These are phyloP conservation scores for Rhexocercosporidium sp. DNA, from an alignment of 2,329 filamentous ascomycete species.

Conservation along the genomic window DNA sequence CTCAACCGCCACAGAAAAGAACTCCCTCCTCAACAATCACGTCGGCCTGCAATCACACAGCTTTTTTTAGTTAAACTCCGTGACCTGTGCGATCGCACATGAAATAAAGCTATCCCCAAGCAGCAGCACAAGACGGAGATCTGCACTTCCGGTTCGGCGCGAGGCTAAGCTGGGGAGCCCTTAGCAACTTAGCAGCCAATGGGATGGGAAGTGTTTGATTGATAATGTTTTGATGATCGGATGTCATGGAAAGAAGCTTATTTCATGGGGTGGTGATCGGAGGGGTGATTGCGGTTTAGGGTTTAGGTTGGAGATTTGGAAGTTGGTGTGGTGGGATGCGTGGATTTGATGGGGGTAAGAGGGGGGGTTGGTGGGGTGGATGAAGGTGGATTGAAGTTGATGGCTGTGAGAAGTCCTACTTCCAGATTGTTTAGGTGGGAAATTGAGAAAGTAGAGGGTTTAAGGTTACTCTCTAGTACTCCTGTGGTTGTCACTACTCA, in stretches of 20 bases:
- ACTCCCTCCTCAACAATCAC: not conserved
- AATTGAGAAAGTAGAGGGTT: too few relatives aligned
- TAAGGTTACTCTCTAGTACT: too few relatives aligned
- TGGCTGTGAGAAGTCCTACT: too few relatives aligned
- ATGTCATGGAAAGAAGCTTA: constrained; percentile 5
- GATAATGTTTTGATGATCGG: not conserved
- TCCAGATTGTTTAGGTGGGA: too few relatives aligned
- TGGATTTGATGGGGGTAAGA: not conserved
- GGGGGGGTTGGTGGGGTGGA: too few relatives aligned
- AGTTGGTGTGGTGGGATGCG: not conserved
- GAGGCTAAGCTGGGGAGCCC: not conserved
- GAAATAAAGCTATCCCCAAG: not conserved
- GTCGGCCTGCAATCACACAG: too few relatives aligned
- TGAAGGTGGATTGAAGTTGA: not conserved
- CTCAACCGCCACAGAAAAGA: not conserved
- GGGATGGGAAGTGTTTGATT: not conserved
- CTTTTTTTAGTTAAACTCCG: too few relatives aligned
- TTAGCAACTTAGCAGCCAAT: not conserved
- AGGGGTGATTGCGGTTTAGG: not conserved
- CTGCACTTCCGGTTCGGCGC: constrained; percentile 1
- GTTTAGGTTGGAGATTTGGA: not conserved
- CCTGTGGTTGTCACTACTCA: too few relatives aligned
- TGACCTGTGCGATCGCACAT: constrained; percentile 6
- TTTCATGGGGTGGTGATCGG: not conserved
- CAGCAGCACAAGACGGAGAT: not conserved